Conservation (phyloP, 2,329 filamentous ascomycete species). For the Colletotrichum truncatum region DNA sequence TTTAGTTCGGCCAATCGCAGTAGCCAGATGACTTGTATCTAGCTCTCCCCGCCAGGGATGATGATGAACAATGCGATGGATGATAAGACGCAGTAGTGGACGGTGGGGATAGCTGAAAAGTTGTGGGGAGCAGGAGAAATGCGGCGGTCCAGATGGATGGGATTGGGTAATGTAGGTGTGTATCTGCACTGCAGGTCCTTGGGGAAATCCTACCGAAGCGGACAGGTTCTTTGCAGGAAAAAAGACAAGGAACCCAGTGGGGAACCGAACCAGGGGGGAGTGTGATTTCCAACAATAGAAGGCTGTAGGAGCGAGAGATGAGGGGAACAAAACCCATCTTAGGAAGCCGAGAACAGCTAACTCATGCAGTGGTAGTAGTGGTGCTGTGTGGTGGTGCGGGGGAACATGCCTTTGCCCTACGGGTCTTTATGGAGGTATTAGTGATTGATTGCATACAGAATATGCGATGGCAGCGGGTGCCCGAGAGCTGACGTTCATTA, state of each 20-base stretch:
- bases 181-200: not conserved
- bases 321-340: not conserved
- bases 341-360: no score
- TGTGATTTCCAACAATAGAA: not conserved
- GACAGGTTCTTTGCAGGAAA: not conserved
- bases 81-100: not conserved
- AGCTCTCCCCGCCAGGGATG: not conserved
- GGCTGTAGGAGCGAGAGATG: not conserved
- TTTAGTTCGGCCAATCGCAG: not conserved
- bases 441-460: conserved; percentile 11
- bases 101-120: not conserved
- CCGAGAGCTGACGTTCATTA: not conserved
- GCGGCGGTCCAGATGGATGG: not conserved
- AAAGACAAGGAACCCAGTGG: not conserved
- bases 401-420: no score
- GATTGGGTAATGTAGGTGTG: no score
- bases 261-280: not conserved
- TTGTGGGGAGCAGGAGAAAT: not conserved
- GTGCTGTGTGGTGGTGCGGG: no score
- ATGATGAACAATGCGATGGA: not conserved
- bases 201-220: not conserved
- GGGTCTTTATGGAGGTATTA: not conserved
- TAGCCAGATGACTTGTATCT: not conserved
- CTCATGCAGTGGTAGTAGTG: no score
- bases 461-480: conserved; percentile 14